Evolutionary conservation across 495 filamentous ascomycete genomes (phyloP).

Genomic region (Neurospora sp.): DNA sequence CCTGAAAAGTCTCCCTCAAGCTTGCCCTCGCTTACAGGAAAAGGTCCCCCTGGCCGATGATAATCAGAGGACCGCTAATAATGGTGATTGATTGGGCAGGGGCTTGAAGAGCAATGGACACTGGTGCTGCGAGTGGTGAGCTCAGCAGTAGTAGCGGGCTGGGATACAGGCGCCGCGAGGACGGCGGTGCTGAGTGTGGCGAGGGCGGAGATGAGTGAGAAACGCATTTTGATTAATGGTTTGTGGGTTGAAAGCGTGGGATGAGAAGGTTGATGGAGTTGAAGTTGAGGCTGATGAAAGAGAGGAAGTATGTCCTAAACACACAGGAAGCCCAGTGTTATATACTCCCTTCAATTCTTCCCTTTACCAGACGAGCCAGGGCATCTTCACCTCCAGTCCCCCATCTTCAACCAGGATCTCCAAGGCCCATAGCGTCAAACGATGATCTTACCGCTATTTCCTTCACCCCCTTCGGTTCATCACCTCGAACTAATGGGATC

Average conservation of each 20-base stretch:
- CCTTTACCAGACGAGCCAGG: no score
- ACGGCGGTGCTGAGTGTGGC: slow-evolving; percentile 4
- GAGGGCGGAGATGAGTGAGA: slow-evolving; percentile 7
- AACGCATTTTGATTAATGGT: slow-evolving; percentile 8
- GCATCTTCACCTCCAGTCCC: not conserved
- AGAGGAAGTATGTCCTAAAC: not conserved
- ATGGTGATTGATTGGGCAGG: slow-evolving; percentile 1
- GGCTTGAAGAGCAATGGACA: not conserved
- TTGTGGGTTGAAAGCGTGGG: not conserved
- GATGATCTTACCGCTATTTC: not conserved
- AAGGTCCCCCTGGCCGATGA: slow-evolving; percentile 19
- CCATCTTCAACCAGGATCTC: not conserved
- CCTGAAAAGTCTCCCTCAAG: not conserved
- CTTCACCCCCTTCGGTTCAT: not conserved
- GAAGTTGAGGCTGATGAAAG: not conserved
- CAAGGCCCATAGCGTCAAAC: not conserved
- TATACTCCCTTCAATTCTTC: no score
- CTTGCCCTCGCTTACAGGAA: slow-evolving; percentile 8
- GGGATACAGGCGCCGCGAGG: not conserved
- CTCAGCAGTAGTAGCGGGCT: not conserved
- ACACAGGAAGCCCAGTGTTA: no score
- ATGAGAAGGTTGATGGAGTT: not conserved
- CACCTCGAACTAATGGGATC: not conserved
- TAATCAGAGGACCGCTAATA: slow-evolving; percentile 15
- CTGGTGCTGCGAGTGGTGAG: slow-evolving; percentile 4